A percentile compares a stretch with the other conserved stretches of the same genome.
Conservation (phyloP, 2,329 filamentous ascomycete genomes). For the Xylariaceae sp. region DNA sequence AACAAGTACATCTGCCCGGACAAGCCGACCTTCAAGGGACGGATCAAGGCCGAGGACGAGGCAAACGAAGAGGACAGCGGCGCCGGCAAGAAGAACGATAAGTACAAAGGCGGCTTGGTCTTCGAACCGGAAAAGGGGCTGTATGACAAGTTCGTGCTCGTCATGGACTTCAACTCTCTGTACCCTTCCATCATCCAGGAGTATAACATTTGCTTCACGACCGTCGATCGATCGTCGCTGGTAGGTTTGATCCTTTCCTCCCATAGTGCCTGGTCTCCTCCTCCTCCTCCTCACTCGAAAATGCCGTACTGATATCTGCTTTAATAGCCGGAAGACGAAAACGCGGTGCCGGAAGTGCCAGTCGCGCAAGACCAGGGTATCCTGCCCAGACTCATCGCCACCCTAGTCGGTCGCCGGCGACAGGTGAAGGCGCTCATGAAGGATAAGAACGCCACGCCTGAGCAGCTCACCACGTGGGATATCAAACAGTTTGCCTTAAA, state of each 20-base stretch:
- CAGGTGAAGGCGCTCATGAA: constrained; percentile 98
- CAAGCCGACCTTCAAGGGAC: constrained; percentile 76
- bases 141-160: constrained; percentile 95
- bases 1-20: constrained; percentile 99
- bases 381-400: constrained; percentile 84
- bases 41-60: constrained; percentile 68
- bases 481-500: constrained; percentile 97
- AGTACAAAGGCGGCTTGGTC: constrained; percentile 96
- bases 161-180: constrained; percentile 99
- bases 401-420: constrained; percentile 79
- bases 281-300: no score
- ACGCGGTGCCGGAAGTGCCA: constrained; percentile 84
- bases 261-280: background rate
- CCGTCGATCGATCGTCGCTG: constrained; percentile 70
- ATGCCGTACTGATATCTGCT: constrained; percentile 28
- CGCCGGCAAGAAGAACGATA: constrained; percentile 95
- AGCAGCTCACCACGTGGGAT: constrained; percentile 91
- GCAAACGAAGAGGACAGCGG: constrained; percentile 60
- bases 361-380: constrained; percentile 74
- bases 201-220: constrained; percentile 99
- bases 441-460: constrained; percentile 75
- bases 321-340: constrained; percentile 66
- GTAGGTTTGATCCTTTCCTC: constrained; percentile 41
- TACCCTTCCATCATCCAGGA: constrained; percentile 99
- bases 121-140: constrained; percentile 97